Percentiles rank a stretch among this genome's conserved stretches.
Conservation (phyloP, 1,139 yeast species). For the Candida gigantensis region DNA sequence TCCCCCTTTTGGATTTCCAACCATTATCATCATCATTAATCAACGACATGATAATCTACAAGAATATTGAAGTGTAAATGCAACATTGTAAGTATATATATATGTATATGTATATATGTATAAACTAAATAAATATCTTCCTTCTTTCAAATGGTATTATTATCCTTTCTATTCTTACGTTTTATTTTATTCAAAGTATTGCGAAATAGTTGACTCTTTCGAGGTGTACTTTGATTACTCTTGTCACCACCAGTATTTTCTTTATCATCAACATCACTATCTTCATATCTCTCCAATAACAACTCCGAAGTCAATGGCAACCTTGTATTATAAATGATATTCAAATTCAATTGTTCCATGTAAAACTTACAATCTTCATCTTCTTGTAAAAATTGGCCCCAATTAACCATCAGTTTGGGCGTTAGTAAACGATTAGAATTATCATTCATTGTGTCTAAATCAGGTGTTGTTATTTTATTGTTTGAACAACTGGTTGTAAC, state of each 20-base stretch:
- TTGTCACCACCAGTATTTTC: neutral
- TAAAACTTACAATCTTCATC: conserved; percentile 1
- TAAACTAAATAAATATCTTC: no score
- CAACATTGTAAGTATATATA: no score
- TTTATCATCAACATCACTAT: neutral
- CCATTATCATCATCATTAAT: no score
- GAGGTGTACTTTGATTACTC: neutral
- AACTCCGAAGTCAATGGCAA: neutral
- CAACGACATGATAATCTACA: no score
- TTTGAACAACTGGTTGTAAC: neutral
- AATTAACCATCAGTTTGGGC: conserved; percentile 6
- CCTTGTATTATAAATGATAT: neutral
- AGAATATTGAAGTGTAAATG: no score
- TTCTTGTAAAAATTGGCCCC: conserved; percentile 11
- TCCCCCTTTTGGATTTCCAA: no score
- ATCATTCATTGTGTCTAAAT: conserved; percentile 1
- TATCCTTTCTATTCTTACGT: neutral
- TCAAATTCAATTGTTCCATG: neutral
- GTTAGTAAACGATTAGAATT: neutral
- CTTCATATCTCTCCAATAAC: neutral
- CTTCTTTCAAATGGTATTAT: no score
- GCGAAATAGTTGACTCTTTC: neutral
- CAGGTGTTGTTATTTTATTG: conserved; percentile 6
- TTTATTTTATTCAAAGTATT: neutral
- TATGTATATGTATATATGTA: no score